Evolutionary conservation across 1,139 yeast species (phyloP), one percentile per base, ranked within the genome.

Genomic region (Yamadazyma diospyri): DNA sequence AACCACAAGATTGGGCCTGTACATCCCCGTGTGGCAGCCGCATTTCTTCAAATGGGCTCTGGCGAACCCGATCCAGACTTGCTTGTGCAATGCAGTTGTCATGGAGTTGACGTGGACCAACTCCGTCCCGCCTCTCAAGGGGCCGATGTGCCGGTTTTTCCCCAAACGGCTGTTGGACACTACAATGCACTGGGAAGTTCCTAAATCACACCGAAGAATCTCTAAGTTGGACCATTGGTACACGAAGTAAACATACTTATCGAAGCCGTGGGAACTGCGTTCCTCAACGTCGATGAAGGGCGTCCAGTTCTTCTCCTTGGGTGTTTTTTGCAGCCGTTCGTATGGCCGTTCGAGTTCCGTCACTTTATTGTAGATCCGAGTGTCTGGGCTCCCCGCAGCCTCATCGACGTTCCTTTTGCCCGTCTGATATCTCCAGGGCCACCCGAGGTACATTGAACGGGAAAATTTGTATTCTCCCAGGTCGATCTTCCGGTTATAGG

Each of bases 41-140:
- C 78, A 72, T 6, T 57, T 40, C 29, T 57, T 53, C 10, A 72
- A 42, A 43, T 71, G 74, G 2, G 74, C 62, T 41, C 76, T 57
- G 1, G 72, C 72, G 48, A 72, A 68, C 2, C 76, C 76, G 18
- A 72, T 42, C 65, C 71, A 71, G 40, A 69, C 53, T 39, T 69
- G 65, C 27, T 65, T 53, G 22, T 59, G 59, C 8, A 50, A 12
- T 10, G 14, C 18, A 5, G 21, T 12, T 10, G 5, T 5, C 60
- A 53, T 29, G 3, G 45, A 35, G 26, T 50, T 50, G 9, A 57
- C 25, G 34, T 51, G 54, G 2, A 54, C 37, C 40, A 57, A 37
- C 36, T 53, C 55, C 1, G 64, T 61, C 2, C 67, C 67, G 9
- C 67, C 67, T 37, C 67, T 39, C 10, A 61, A 45, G 6, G 60